Evolutionary conservation across 805 yeast genomes (phyloP), one percentile per base, ranked within the genome.

Genomic region (Blastobotrys mokoenaii): DNA sequence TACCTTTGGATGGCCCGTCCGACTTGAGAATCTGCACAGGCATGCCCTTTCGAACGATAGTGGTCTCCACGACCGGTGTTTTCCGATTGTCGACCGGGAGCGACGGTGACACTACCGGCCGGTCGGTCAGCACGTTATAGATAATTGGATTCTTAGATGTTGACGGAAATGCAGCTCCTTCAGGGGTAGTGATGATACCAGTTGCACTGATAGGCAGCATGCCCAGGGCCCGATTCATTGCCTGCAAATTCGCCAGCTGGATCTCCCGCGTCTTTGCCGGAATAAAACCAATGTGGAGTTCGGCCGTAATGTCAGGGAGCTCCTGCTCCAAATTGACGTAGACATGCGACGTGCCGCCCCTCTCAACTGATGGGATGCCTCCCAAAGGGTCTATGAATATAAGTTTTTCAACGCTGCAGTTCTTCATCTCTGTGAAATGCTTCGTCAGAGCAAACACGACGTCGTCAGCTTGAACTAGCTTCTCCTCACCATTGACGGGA

Each of bases 31-130:
- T 70, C 30, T 60, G 56, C 2, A 84, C 78, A 1, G 76, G 74
- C 53, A 82, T 71, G 0, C 98, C 98, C 47, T 76, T 78, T 46
- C 87, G 80, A 2, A 90, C 59, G 1, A 93, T 76, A 0, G 97
- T 84, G 0, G 97, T 88, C 20, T 82, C 77, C 18, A 82, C 64
- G 40, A 72, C 72, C 0, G 87, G 84, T 2, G 83, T 74, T 36
- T 73, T 69, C 45, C 68, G 67, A 39, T 73, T 63, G 41, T 71
- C 73, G 20, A 84, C 78, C 0, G 98, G 97, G 36, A 93, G 68
- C 0, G 97, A 89, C 0, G 96, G 86, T 1, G 96, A 87, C 16
- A 90, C 80, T 8, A 86, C 72, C 1, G 97, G 87, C 43, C 97
- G 70, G 60, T 93, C 97, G 0, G 99, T 93, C 33, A 93, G 70